Evolutionary conservation across 1,284 basidiomycete genomes (phyloP).

Genomic region (Cryptococcus hybrid): DNA sequence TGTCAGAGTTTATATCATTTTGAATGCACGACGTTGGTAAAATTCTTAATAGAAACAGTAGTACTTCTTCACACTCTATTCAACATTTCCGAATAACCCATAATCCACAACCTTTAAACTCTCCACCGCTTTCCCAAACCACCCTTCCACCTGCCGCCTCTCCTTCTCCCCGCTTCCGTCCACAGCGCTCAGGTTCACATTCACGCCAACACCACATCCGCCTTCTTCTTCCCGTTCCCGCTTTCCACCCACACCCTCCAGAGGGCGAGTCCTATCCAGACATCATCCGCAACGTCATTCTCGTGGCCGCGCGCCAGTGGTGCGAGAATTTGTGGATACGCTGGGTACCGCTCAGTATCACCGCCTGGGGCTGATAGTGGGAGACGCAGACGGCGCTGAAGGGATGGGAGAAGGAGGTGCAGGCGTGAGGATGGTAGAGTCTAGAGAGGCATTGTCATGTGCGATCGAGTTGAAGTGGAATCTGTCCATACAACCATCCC

Average conservation of each 20-base stretch:
- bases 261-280: constrained; percentile 73
- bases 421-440: constrained; percentile 52
- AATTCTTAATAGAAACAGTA: not conserved
- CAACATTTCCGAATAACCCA: constrained; percentile 60
- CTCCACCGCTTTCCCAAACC: constrained; percentile 61
- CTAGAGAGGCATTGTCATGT: constrained; percentile 79
- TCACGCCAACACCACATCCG: constrained; percentile 79
- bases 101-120: constrained; percentile 71
- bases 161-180: constrained; percentile 31
- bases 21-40: not conserved
- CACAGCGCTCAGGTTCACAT: constrained; percentile 55
- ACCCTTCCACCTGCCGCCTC: constrained; percentile 47
- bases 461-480: constrained; percentile 91
- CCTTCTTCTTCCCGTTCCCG: constrained; percentile 54
- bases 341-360: constrained; percentile 64
- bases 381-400: constrained; percentile 7
- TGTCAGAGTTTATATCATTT: not conserved
- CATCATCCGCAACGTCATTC: constrained; percentile 57
- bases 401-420: constrained; percentile 19
- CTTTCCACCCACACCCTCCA: constrained; percentile 56
- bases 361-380: constrained; percentile 57
- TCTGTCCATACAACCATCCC: constrained; percentile 50
- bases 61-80: constrained; percentile 5
- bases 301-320: constrained; percentile 41
- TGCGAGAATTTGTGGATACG: constrained; percentile 66